Conservation (phyloP, 2,329 filamentous ascomycete species). For the Herpotrichia juniperi region DNA sequence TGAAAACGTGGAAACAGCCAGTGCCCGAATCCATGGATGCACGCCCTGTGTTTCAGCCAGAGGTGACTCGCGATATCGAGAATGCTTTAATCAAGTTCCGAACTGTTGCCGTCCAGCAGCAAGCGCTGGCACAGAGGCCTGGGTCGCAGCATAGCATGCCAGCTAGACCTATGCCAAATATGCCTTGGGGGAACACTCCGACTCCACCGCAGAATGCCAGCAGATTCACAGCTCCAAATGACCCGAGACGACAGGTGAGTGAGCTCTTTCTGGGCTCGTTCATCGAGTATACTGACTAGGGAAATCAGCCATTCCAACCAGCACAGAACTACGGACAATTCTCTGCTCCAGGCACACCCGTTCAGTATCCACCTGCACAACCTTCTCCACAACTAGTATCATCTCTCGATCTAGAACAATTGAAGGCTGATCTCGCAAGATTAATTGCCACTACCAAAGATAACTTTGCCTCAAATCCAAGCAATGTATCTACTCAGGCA, state of each 20-base stretch:
- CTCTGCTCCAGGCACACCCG: conserved; percentile 28
- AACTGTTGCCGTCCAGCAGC: conserved; percentile 64
- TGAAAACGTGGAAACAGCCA: conserved; percentile 97
- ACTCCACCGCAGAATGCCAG: conserved; percentile 67
- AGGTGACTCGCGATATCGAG: conserved; percentile 89
- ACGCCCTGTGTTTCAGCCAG: conserved; percentile 87
- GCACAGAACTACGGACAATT: conserved; percentile 34
- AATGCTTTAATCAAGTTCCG: conserved; percentile 88
- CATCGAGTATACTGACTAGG: background rate
- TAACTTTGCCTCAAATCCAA: conserved; percentile 76
- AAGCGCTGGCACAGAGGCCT: conserved; percentile 57
- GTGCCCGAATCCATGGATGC: conserved; percentile 92
- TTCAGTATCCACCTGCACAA: conserved; percentile 42
- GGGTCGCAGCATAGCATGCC: conserved; percentile 49
- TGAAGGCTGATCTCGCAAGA: conserved; percentile 83
- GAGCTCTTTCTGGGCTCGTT: background rate
- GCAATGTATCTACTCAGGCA: conserved; percentile 76
- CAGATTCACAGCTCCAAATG: conserved; percentile 39
- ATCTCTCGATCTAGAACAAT: conserved; percentile 58
- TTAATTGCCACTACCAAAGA: conserved; percentile 75
- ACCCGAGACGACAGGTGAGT: conserved; percentile 46
- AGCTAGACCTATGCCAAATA: conserved; percentile 53
- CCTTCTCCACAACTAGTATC: conserved; percentile 30
- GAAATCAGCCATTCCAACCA: conserved; percentile 22
- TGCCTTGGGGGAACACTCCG: conserved; percentile 72